Percentiles rank a stretch among this genome's conserved stretches.
Evolutionary conservation across 306 rosid genomes (phyloP).

Genomic region (Pueraria montana): DNA sequence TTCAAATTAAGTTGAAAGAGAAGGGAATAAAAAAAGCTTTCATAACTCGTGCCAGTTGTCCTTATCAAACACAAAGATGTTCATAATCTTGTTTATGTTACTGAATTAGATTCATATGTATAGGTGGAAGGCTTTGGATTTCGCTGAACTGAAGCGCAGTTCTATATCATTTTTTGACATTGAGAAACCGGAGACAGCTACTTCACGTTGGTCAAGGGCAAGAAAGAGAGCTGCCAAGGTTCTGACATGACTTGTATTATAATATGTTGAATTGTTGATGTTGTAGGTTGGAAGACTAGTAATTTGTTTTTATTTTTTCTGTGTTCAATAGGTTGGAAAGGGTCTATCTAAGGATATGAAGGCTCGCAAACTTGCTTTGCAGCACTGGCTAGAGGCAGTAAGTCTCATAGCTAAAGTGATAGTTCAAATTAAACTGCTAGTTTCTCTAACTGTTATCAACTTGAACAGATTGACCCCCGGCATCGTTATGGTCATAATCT

Average conservation of each 20-base stretch:
- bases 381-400: conserved; percentile 97
- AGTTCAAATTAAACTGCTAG: conserved; percentile 18
- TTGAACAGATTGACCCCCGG: conserved; percentile 88
- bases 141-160: conserved; percentile 82
- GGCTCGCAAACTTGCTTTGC: conserved; percentile 90
- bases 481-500: conserved; percentile 96
- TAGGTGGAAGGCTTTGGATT: conserved; percentile 92
- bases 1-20: conserved; percentile 23
- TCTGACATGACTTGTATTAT: background rate
- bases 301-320: background rate
- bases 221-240: conserved; percentile 89
- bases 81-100: background rate
- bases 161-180: conserved; percentile 92
- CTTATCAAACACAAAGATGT: conserved; percentile 16
- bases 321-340: conserved; percentile 73
- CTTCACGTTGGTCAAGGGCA: conserved; percentile 88
- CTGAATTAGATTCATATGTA: conserved; percentile 13
- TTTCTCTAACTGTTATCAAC: conserved; percentile 37
- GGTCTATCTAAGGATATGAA: conserved; percentile 84
- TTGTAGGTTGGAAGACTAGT: conserved; percentile 18
- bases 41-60: background rate
- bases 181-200: conserved; percentile 74
- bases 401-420: conserved; percentile 47
- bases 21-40: background rate
- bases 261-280: background rate